Conservation (phyloP, 352 stramenopile genomes). For the Pilasporangium apinafurcum region DNA sequence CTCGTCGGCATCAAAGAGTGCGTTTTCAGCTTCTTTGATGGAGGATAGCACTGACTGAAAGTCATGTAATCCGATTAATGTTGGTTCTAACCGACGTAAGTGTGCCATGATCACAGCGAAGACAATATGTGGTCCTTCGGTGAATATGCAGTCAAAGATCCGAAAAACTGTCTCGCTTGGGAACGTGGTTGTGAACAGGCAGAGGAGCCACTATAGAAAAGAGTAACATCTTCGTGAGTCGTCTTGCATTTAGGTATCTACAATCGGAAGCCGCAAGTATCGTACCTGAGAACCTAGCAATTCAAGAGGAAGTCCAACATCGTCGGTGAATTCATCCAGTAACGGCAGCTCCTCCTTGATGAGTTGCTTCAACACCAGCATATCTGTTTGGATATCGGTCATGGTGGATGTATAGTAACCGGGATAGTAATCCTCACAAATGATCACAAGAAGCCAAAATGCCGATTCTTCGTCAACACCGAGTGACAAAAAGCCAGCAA, state of each 20-base stretch:
- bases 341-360: conserved; percentile 75
- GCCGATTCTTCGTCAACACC: conserved; percentile 79
- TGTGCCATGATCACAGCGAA: conserved; percentile 83
- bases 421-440: conserved; percentile 87
- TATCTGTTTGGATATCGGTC: conserved; percentile 86
- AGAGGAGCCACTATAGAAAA: conserved; percentile 78
- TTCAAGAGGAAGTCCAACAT: conserved; percentile 80
- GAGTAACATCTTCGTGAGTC: too few species aligned
- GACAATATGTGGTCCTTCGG: conserved; percentile 72
- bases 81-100: conserved; percentile 45
- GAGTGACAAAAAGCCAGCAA: conserved; percentile 81
- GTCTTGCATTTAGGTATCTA: too few species aligned
- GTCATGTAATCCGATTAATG: conserved; percentile 41
- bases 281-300: conserved; percentile 71
- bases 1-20: conserved; percentile 49
- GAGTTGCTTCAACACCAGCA: conserved; percentile 84
- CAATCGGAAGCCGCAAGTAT: too few species aligned
- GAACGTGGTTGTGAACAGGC: conserved; percentile 89
- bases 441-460: conserved; percentile 84
- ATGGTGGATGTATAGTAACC: conserved; percentile 88
- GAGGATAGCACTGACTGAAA: conserved; percentile 69
- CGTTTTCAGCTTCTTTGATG: conserved; percentile 67
- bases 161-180: conserved; percentile 81
- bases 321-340: conserved; percentile 66
- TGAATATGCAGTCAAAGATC: conserved; percentile 87